Percentiles rank a stretch among this genome's conserved stretches.
Evolutionary conservation across 2,329 filamentous ascomycete species (phyloP).

Genomic region (Cladorrhinum sp.): DNA sequence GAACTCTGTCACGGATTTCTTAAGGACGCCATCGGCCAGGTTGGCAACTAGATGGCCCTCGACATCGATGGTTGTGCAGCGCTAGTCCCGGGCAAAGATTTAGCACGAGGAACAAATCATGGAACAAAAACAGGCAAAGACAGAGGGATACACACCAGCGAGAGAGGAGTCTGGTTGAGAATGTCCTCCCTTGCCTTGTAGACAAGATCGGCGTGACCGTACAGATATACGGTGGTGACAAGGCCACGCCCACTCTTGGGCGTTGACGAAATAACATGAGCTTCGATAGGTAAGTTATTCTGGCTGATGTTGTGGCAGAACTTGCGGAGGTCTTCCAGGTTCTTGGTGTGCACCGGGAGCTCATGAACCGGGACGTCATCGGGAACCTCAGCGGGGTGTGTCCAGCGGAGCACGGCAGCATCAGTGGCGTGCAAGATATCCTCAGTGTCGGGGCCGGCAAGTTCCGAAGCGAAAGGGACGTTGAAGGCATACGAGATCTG

Average conservation of each 20-base stretch:
- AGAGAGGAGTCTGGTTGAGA: constrained; percentile 86
- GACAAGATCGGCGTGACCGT: constrained; percentile 81
- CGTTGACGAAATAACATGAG: constrained; percentile 77
- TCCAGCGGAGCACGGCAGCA: constrained; percentile 87
- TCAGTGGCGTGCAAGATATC: constrained; percentile 91
- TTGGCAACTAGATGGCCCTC: constrained; percentile 89
- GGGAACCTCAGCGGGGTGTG: constrained; percentile 80
- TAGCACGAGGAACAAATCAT: constrained; percentile 21
- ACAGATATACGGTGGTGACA: constrained; percentile 87
- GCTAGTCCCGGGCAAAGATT: constrained; percentile 51
- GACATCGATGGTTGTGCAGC: constrained; percentile 89
- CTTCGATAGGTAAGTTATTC: constrained; percentile 69
- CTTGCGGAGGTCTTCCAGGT: constrained; percentile 73
- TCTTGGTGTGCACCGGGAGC: constrained; percentile 86
- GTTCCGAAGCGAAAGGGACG: constrained; percentile 89
- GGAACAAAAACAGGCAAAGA: constrained; percentile 20
- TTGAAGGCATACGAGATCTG: constrained; percentile 95
- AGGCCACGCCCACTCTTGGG: constrained; percentile 67
- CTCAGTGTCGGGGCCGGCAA: constrained; percentile 87
- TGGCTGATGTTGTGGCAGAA: constrained; percentile 81
- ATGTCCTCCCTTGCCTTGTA: constrained; percentile 87
- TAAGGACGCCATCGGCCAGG: constrained; percentile 61
- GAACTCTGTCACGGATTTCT: constrained; percentile 74
- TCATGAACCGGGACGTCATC: constrained; percentile 83
- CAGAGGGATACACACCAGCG: constrained; percentile 65